Evolutionary conservation across 225 moss, liverwort and hornwort genomes (phyloP), one percentile per base, ranked within the genome.

Genomic region (Lunularia cruciata): DNA sequence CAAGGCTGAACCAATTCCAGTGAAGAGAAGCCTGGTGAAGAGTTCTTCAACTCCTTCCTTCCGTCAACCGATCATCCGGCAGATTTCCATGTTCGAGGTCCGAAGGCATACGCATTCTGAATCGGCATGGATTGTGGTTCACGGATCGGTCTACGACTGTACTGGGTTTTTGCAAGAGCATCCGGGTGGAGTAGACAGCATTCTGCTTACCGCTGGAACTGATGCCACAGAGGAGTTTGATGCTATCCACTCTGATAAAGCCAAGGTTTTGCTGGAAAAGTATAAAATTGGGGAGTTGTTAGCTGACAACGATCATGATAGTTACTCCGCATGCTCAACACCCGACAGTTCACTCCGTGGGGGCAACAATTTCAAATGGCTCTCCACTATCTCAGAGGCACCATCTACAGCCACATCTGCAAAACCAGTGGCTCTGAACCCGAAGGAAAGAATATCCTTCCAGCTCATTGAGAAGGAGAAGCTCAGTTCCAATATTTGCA

Each of bases 141-240:
- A 84, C 45, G 86, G 84, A 74, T 78, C 86, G 34, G 93, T 98
- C 0, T 98, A 93, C 53, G 93, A 98, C 31, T 92, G 92, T 71
- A 93, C 92, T 0, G 79, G 83, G 19, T 98, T 90, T 33, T 43
- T 98, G 69, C 81, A 85, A 20, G 92, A 93, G 35, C 96, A 98
- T 74, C 96, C 96, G 14, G 96, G 96, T 3, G 96, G 96, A 3
- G 73, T 80, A 0, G 96, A 92, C 62, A 93, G 92, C 35, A 98
- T 98, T 28, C 86, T 98, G 9, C 86, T 98, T 63, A 89, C 89
- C 1, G 96, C 89, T 0, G 96, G 96, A 10, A 75, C 78, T 25
- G 96, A 98, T 65, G 75, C 90, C 32, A 93, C 96, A 0, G 96
- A 98, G 62, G 96, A 98, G 72, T 98, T 98, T 11, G 96, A 98